These are phyloP conservation scores for Globisporangium rhizosaccharum DNA, from an alignment of 352 stramenopile genomes.

Conservation along the genomic window DNA sequence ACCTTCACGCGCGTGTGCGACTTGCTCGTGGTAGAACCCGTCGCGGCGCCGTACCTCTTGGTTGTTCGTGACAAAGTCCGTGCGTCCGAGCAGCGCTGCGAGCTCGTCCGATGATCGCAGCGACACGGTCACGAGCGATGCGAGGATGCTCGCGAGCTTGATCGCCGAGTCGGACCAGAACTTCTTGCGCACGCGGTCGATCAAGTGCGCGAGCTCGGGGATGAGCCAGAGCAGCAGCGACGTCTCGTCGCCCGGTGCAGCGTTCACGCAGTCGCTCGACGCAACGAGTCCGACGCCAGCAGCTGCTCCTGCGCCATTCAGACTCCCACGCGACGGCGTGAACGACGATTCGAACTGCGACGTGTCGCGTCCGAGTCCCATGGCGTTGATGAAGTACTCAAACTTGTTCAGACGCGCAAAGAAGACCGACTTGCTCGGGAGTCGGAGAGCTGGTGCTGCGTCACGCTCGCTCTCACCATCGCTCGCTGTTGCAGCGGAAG, in stretches of 20 bases:
- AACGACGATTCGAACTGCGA: constrained; percentile 74
- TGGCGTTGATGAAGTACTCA: constrained; percentile 81
- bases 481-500: constrained; percentile 19
- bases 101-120: constrained; percentile 71
- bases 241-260: constrained; percentile 66
- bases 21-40: constrained; percentile 81
- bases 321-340: constrained; percentile 36
- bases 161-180: constrained; percentile 70
- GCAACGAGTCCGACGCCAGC: constrained; percentile 33
- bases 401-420: constrained; percentile 76
- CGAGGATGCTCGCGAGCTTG: constrained; percentile 60
- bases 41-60: constrained; percentile 72
- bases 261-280: constrained; percentile 51
- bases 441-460: constrained; percentile 13
- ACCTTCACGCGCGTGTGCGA: constrained; percentile 72
- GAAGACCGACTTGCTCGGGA: constrained; percentile 60
- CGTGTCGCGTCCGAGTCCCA: constrained; percentile 65
- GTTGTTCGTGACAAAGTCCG: constrained; percentile 67
- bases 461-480: neutral
- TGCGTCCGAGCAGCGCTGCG: constrained; percentile 35
- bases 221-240: constrained; percentile 75
- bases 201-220: constrained; percentile 60
- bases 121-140: constrained; percentile 48
- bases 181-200: constrained; percentile 58
- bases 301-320: constrained; percentile 5